Evolutionary conservation across 768 basidiomycete species (phyloP), one percentile per base, ranked within the genome.

Genomic region (Boletus barrowsii): DNA sequence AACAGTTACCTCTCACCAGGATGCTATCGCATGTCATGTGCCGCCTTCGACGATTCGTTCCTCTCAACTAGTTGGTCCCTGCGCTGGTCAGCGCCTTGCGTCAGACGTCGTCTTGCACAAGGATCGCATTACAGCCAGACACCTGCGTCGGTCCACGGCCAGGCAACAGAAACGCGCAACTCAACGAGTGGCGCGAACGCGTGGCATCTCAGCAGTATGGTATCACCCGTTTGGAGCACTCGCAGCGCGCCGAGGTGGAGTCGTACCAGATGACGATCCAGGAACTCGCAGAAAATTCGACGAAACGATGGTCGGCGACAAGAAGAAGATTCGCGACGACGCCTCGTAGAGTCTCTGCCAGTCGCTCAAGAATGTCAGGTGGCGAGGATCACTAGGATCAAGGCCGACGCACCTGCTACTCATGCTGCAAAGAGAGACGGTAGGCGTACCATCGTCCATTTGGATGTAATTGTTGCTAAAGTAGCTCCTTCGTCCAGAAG

Each of bases 41-140:
- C 30, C 11, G 5, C 13, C 17, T 18, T 49, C n/a, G 45, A 48
- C 10, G 6, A 15, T 24, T 7, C 42, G 1, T 26, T 29, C 14
- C 26, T 33, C 35, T 14, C 24, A 9, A 22, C 22, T 22, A 47
- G n/a, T 14, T 61, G 30, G 44, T 58, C 42, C 3, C 11, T 7
- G 8, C 41, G 0, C 54, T 65, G 1, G 5, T 44, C 7, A 9
- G 33, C 24, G 33, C 26, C 26, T 58, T 4, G 57, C 54, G 5
- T 61, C 57, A 26, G 57, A 55, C 2, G 32, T 68, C 37, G 51
- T 58, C 17, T 52, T 48, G 0, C 61, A 66, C 51, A 54, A 55
- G 57, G 54, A 59, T 51, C 61, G 66, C 15, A 20, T 66, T 22
- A 30, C 49, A 15, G 42, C 37, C 24, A 26, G 4, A 5, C 24